A percentile compares a stretch with the other conserved stretches of the same genome.
Evolutionary conservation across 2,329 filamentous ascomycete species (phyloP).

Genomic region (Fusarium sp.): DNA sequence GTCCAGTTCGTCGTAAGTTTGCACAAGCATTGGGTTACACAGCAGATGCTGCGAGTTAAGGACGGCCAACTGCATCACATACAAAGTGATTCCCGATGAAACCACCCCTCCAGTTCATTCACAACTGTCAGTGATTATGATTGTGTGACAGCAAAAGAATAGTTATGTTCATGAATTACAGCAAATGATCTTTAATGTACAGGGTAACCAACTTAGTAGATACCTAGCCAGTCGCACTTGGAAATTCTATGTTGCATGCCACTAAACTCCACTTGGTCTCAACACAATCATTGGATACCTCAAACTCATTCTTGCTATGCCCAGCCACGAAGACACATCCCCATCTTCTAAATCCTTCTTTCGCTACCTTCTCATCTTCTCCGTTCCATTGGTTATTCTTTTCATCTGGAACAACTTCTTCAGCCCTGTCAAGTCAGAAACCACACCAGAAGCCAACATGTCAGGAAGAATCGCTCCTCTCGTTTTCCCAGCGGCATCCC

Average conservation of each 20-base stretch:
- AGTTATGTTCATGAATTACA: too few relatives aligned
- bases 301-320: conserved; percentile 29
- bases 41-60: too few relatives aligned
- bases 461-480: conserved; percentile 62
- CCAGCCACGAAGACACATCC: conserved; percentile 17
- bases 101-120: too few relatives aligned
- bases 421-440: background rate
- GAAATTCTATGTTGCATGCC: background rate
- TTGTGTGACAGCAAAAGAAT: background rate
- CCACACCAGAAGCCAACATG: conserved; percentile 27
- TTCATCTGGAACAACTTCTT: conserved; percentile 11
- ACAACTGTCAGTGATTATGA: background rate
- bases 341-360: conserved; percentile 12
- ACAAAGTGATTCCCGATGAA: too few relatives aligned
- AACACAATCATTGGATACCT: conserved; percentile 26
- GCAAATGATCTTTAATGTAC: background rate
- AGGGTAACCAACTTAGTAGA: conserved; percentile 10
- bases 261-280: conserved; percentile 33
- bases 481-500: conserved; percentile 81
- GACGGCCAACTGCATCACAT: too few relatives aligned
- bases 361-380: conserved; percentile 31
- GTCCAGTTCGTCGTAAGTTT: too few relatives aligned
- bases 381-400: conserved; percentile 16
- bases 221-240: background rate
- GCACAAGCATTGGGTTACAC: too few relatives aligned